Evolutionary conservation across 1,284 basidiomycete species (phyloP).

Genomic region (Apiotrichum porosum): DNA sequence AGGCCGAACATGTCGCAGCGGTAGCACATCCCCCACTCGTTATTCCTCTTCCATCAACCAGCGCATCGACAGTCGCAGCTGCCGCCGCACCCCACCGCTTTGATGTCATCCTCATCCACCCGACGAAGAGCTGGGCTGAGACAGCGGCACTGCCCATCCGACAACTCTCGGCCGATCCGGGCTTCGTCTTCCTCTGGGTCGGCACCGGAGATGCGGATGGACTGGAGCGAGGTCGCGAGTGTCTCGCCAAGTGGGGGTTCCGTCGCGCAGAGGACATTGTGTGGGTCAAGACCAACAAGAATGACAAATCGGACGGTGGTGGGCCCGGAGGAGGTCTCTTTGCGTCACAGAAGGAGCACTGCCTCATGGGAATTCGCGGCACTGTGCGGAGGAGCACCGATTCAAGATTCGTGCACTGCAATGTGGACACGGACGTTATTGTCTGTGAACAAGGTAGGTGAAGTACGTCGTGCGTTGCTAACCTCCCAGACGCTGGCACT

Average conservation of each 20-base stretch:
- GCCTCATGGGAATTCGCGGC: constrained; percentile 96
- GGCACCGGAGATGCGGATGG: constrained; percentile 86
- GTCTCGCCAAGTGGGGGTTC: constrained; percentile 92
- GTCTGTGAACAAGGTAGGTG: constrained; percentile 63
- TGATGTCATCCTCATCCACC: constrained; percentile 89
- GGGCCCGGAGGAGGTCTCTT: constrained; percentile 52
- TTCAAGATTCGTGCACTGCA: constrained; percentile 94
- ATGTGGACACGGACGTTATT: constrained; percentile 95
- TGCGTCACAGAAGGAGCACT: constrained; percentile 89
- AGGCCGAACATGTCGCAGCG: constrained; percentile 52
- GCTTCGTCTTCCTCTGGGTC: constrained; percentile 95
- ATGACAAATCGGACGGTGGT: neutral
- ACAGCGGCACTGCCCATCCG: constrained; percentile 78
- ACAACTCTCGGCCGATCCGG: constrained; percentile 78
- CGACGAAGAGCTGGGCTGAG: constrained; percentile 79
- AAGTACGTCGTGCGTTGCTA: neutral
- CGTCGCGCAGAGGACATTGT: constrained; percentile 93
- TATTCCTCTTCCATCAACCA: constrained; percentile 19
- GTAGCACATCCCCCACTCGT: constrained; percentile 43
- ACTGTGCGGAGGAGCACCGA: constrained; percentile 92
- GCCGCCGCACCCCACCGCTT: constrained; percentile 55
- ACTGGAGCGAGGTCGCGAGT: constrained; percentile 83
- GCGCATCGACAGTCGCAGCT: constrained; percentile 4
- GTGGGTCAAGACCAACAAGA: constrained; percentile 86
- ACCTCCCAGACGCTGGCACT: constrained; percentile 61